Conservation (phyloP, 371 early-diverging fungal genomes). For the Mortierella sp. region DNA sequence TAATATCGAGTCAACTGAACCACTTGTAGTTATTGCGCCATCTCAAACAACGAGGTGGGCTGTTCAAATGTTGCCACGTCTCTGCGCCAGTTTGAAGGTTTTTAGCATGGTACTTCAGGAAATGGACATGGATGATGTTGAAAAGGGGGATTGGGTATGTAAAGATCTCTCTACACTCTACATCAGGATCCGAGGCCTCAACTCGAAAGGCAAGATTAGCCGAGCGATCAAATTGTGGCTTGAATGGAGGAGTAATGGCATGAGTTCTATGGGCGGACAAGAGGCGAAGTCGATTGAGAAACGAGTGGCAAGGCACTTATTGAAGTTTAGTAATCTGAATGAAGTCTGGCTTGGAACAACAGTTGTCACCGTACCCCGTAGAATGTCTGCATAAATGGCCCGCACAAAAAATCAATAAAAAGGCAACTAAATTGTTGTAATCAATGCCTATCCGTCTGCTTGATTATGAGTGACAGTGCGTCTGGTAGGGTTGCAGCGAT, state of each 20-base stretch:
- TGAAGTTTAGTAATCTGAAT: neutral
- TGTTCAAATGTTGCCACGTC: neutral
- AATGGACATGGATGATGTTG: conserved; percentile 16
- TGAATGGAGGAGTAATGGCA: neutral
- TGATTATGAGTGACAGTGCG: too few species aligned
- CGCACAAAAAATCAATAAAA: too few species aligned
- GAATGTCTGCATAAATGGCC: too few species aligned
- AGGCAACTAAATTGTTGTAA: too few species aligned
- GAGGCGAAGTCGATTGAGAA: neutral
- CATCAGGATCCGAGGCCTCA: conserved; percentile 11
- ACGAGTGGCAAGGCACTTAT: neutral
- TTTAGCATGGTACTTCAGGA: neutral
- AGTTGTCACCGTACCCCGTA: too few species aligned
- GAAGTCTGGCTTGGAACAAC: neutral
- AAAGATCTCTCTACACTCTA: neutral
- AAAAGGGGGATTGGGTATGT: neutral
- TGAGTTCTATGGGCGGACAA: neutral
- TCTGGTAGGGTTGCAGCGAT: too few species aligned
- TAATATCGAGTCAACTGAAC: neutral
- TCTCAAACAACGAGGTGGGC: neutral
- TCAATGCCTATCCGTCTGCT: too few species aligned
- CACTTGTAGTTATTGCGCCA: neutral
- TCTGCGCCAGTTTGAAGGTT: neutral
- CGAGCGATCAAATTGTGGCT: conserved; percentile 6
- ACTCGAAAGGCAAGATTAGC: conserved; percentile 6